Base-by-base conservation (phyloP, 257 asterid genomes). In the Coffea eugenioides region DNA sequence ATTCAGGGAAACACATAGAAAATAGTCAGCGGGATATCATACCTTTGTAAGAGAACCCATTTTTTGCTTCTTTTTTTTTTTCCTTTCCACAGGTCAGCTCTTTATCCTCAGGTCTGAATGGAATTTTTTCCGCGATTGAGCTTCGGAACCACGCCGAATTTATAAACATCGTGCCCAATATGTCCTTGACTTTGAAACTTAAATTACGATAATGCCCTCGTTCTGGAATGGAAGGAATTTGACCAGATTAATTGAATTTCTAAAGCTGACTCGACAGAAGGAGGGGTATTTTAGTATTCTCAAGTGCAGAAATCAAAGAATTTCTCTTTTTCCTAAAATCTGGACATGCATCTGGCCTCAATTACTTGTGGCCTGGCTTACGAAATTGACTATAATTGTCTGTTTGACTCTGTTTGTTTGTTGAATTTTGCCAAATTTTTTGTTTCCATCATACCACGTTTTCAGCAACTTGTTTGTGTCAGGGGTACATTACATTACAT, bases 41-140 rank as follows among this genome's bases (percentile, higher is more conserved):
- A 83, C 86, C 86, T 79, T 77, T n/a, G 70, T 16, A 46, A 83
- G 70, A 59, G 86, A 83, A 25, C 86, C 86, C 86, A 83, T 83
- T 52, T 46, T 43, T 14, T 2, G 16, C 69, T 1, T 12, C 3
- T 57, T 5, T 1, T 6, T 14, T 2, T 14, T 13, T 34, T 36
- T 27, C 43, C n/a, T n/a, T 45, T 15, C 31, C 21, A 15, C 39
- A 72, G 13, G 20, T 46, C 34, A 20, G 11, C 3, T 7, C 21
- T 20, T 3, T n/a, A 7, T 14, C 18, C n/a, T 76, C 46, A 73
- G 25, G 27, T 81, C 71, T 16, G 57, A 59, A 48, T 20, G 21
- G 54, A 80, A 73, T 66, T 51, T n/a, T n/a, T 56, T 49, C 4
- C 34, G 3, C 13, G 23, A 31, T 23, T 46, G 15, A 77, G 79